These are phyloP conservation scores for Pleurozium schreberi DNA, from an alignment of 225 moss, liverwort and hornwort genomes.

Conservation along the genomic window DNA sequence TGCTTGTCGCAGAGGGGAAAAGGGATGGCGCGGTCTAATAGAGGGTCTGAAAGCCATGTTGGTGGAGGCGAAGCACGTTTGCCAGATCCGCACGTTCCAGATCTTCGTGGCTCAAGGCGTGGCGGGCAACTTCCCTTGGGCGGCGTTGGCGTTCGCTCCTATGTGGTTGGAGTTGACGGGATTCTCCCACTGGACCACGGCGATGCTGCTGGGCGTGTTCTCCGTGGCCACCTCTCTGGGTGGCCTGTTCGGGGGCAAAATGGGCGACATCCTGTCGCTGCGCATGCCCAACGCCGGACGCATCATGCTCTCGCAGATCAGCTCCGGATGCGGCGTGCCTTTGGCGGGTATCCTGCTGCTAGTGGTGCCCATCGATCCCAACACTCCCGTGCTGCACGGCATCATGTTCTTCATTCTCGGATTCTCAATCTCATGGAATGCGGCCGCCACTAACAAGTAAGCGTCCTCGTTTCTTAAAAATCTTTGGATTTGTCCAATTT, in stretches of 20 bases:
- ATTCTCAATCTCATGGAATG: slow-evolving; percentile 71
- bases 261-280: slow-evolving; percentile 69
- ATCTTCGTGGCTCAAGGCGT: slow-evolving; percentile 88
- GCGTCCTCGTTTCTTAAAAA: not conserved
- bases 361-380: slow-evolving; percentile 48
- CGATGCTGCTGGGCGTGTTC: slow-evolving; percentile 64
- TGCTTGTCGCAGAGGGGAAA: not conserved
- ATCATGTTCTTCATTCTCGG: slow-evolving; percentile 55
- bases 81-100: slow-evolving; percentile 75
- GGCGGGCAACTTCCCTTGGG: slow-evolving; percentile 79
- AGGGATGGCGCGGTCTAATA: slow-evolving; percentile 14
- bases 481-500: not conserved
- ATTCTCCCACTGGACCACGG: slow-evolving; percentile 65
- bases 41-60: slow-evolving; percentile 50
- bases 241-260: slow-evolving; percentile 64
- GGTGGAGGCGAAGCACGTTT: slow-evolving; percentile 59
- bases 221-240: slow-evolving; percentile 60
- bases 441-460: slow-evolving; percentile 82
- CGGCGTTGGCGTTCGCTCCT: slow-evolving; percentile 72
- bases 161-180: slow-evolving; percentile 94
- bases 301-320: slow-evolving; percentile 92
- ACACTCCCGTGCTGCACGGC: slow-evolving; percentile 48
- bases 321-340: slow-evolving; percentile 71
- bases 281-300: slow-evolving; percentile 72
- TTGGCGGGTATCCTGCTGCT: slow-evolving; percentile 63